Conservation (phyloP, 2,329 filamentous ascomycete species). For the Esteya vermicola region DNA sequence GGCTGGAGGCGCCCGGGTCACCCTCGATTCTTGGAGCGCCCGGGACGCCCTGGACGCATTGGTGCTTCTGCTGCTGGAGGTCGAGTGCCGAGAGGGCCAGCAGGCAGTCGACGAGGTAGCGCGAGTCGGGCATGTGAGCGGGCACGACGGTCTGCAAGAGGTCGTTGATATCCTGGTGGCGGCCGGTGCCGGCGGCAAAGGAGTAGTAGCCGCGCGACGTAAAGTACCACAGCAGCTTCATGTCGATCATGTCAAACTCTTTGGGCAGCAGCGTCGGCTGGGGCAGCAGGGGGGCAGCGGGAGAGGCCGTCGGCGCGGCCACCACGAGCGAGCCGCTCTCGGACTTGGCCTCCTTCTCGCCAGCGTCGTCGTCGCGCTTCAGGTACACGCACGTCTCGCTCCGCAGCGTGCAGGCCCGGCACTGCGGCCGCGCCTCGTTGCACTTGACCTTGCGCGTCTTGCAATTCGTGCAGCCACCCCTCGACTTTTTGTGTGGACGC, state of each 20-base stretch:
- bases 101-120: conserved; percentile 41
- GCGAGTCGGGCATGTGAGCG: conserved; percentile 33
- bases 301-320: not conserved
- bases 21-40: no score
- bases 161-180: conserved; percentile 21
- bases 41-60: no score
- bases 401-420: conserved; percentile 32
- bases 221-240: conserved; percentile 43
- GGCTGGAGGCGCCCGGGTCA: no score
- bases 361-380: no score
- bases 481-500: conserved; percentile 40
- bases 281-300: not conserved
- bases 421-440: conserved; percentile 34
- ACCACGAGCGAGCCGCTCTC: not conserved
- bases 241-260: conserved; percentile 25
- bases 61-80: conserved; percentile 27
- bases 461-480: conserved; percentile 36
- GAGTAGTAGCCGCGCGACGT: conserved; percentile 29
- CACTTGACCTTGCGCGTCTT: conserved; percentile 42
- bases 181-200: conserved; percentile 26
- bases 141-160: conserved; percentile 32
- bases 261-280: conserved; percentile 23
- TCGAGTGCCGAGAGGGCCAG: conserved; percentile 36
- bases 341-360: not conserved
- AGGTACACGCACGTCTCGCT: conserved; percentile 34